Percentiles rank a stretch among this genome's conserved stretches.
Evolutionary conservation across 768 basidiomycete genomes (phyloP).

Genomic region (Hygrophorus russula): DNA sequence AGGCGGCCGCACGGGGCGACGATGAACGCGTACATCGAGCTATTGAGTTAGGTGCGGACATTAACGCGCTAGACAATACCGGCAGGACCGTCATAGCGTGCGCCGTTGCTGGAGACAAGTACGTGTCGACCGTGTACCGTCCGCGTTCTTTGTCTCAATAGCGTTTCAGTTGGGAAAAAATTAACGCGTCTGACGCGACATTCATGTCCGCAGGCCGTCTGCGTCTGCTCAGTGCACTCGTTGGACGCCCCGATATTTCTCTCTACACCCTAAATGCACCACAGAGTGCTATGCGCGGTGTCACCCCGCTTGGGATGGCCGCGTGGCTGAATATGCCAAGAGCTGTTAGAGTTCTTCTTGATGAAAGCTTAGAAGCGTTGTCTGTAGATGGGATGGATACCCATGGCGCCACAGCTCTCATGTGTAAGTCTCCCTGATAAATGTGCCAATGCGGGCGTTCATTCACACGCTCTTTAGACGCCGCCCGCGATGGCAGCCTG

Average conservation of each 20-base stretch:
- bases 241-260: slow-evolving; percentile 46
- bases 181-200: slow-evolving; percentile 63
- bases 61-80: slow-evolving; percentile 50
- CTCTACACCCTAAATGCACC: slow-evolving; percentile 69
- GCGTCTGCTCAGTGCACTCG: slow-evolving; percentile 42
- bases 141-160: neutral
- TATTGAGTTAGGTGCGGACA: slow-evolving; percentile 50
- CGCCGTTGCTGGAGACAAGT: slow-evolving; percentile 66
- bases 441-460: slow-evolving; percentile 6
- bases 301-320: slow-evolving; percentile 69
- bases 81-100: slow-evolving; percentile 59
- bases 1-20: slow-evolving; percentile 47
- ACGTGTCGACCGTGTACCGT: slow-evolving; percentile 14
- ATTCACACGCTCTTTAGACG: slow-evolving; percentile 36
- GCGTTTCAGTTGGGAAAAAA: slow-evolving; percentile 42
- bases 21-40: slow-evolving; percentile 40
- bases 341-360: slow-evolving; percentile 52
- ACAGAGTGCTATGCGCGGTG: slow-evolving; percentile 55
- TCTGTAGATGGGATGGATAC: slow-evolving; percentile 66
- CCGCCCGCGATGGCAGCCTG: slow-evolving; percentile 60
- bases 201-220: slow-evolving; percentile 49
- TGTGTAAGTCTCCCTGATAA: slow-evolving; percentile 48
- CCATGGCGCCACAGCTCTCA: slow-evolving; percentile 69
- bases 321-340: slow-evolving; percentile 63
- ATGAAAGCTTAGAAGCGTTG: slow-evolving; percentile 47